Percentiles rank a stretch among this genome's conserved stretches.
Conservation (phyloP, 495 filamentous ascomycete species). For the Podospora bellae-mahoneyi region DNA sequence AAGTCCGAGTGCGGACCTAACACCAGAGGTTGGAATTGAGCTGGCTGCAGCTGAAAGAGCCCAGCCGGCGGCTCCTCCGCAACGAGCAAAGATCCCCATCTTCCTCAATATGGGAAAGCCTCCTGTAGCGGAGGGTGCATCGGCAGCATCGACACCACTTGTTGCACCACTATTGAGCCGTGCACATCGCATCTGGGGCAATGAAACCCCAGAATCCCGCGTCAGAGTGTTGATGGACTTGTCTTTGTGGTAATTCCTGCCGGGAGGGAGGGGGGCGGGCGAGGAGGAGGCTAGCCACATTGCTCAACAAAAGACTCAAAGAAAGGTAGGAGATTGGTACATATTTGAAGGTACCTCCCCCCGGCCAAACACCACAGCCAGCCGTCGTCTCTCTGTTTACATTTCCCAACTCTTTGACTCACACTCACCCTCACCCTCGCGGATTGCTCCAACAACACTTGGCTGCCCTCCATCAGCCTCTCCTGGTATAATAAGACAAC, state of each 20-base stretch:
- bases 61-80: conserved; percentile 22
- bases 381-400: not conserved
- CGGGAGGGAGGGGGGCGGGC: not conserved
- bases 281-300: not conserved
- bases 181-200: not conserved
- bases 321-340: not conserved
- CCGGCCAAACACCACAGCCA: not conserved
- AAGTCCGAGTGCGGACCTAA: conserved; percentile 10
- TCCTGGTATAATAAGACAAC: not conserved
- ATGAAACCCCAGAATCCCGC: conserved; percentile 5
- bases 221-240: not conserved
- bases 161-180: not conserved
- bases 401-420: not conserved
- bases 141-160: not conserved
- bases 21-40: not conserved
- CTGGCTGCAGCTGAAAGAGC: conserved; percentile 15
- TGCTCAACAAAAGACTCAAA: conserved; percentile 10
- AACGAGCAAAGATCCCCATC: conserved; percentile 16
- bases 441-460: too few species aligned
- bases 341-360: not conserved
- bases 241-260: not conserved
- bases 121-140: conserved; percentile 1
- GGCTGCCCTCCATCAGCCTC: not conserved
- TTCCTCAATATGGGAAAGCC: conserved; percentile 12
- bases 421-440: too few species aligned